Evolutionary conservation across 495 filamentous ascomycete species (phyloP).

Genomic region (Hypomontagnella monticulosa): DNA sequence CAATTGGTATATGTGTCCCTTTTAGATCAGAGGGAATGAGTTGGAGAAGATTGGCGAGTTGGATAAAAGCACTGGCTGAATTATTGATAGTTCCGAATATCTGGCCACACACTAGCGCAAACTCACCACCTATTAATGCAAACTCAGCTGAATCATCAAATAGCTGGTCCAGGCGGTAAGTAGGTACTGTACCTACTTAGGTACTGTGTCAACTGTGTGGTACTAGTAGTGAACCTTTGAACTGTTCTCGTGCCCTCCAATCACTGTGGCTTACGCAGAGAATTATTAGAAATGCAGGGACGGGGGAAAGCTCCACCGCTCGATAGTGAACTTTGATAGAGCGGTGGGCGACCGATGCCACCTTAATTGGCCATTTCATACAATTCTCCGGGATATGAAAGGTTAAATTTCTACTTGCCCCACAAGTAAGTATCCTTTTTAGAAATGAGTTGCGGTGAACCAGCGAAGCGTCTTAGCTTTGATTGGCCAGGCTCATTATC

Average conservation of each 20-base stretch:
- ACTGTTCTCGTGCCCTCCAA: conserved; percentile 1
- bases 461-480: too few species aligned
- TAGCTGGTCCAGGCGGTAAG: not conserved
- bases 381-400: not conserved
- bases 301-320: conserved; percentile 28
- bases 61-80: conserved; percentile 36
- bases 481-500: too few species aligned
- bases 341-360: conserved; percentile 1
- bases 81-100: conserved; percentile 41
- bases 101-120: conserved; percentile 32
- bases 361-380: not conserved
- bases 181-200: too few species aligned
- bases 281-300: conserved; percentile 35
- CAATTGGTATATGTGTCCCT: conserved; percentile 47
- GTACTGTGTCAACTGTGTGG: not conserved
- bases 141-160: conserved; percentile 42
- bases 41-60: conserved; percentile 38
- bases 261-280: conserved; percentile 33
- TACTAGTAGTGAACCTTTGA: not conserved
- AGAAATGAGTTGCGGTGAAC: too few species aligned
- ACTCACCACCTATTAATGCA: too few species aligned
- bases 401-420: not conserved
- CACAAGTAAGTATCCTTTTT: too few species aligned
- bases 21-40: conserved; percentile 34
- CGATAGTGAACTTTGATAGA: conserved; percentile 6